phyloP scores from a whole-genome alignment of 73 alveolate genomes.

The Paramecium caudatum region DNA sequence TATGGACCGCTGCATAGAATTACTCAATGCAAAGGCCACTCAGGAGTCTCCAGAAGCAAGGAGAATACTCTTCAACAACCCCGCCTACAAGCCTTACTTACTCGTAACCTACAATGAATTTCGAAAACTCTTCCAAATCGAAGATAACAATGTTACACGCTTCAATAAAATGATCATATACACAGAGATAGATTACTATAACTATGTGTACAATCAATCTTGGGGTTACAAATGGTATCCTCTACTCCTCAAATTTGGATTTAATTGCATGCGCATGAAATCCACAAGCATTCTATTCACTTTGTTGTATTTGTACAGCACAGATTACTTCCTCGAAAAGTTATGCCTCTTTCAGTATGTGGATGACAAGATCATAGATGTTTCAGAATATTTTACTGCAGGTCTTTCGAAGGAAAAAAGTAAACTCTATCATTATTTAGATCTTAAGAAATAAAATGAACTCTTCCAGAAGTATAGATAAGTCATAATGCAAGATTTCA shows the following conservation, averaged over 20 bases:
- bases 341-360: conserved; percentile 23
- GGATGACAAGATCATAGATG: conserved; percentile 2
- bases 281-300: not conserved
- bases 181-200: conserved; percentile 9
- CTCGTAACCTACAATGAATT: not conserved
- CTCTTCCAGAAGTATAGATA: not conserved
- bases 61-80: not conserved
- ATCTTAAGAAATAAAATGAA: conserved; percentile 7
- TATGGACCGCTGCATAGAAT: not conserved
- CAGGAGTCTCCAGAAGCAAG: not conserved
- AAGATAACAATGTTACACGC: not conserved
- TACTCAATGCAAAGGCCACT: not conserved
- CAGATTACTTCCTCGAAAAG: conserved; percentile 32
- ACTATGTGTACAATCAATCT: not conserved
- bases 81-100: conserved; percentile 29
- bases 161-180: conserved; percentile 49
- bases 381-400: conserved; percentile 10
- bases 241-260: not conserved
- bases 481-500: not conserved
- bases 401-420: conserved; percentile 14
- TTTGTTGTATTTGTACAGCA: not conserved
- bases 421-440: conserved; percentile 23
- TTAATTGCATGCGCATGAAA: not conserved
- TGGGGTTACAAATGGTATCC: conserved; percentile 41
- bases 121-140: not conserved